Evolutionary conservation across 805 yeast species (phyloP).

Genomic region (Pichia pseudocactophila): DNA sequence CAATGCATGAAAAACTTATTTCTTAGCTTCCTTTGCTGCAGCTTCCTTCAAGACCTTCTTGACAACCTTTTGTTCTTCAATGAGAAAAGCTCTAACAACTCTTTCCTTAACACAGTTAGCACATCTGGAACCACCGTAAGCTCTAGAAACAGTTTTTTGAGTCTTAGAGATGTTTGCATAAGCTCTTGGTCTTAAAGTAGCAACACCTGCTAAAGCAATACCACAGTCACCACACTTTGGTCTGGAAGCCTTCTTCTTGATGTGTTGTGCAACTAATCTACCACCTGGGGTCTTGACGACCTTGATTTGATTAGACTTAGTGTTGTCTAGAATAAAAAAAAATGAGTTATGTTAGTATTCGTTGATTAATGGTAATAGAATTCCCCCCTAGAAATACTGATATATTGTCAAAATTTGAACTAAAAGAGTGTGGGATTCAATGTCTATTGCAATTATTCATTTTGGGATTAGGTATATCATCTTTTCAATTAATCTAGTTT

Average conservation of each 20-base stretch:
- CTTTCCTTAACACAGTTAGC: constrained; percentile 99
- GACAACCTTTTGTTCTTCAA: constrained; percentile 99
- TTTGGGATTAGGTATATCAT: too few relatives aligned
- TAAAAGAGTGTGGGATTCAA: too few relatives aligned
- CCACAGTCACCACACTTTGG: constrained; percentile 89
- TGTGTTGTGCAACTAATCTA: constrained; percentile 94
- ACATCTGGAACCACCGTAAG: constrained; percentile 99
- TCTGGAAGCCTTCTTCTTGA: constrained; percentile 83
- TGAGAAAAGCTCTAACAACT: constrained; percentile 98
- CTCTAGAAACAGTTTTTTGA: constrained; percentile 97
- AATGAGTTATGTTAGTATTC: constrained; percentile 16
- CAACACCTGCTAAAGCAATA: constrained; percentile 54
- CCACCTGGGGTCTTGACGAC: constrained; percentile 99
- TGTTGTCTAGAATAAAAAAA: constrained; percentile 63
- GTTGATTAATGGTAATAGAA: not conserved
- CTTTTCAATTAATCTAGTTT: too few relatives aligned
- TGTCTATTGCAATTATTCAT: too few relatives aligned
- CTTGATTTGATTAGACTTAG: constrained; percentile 99
- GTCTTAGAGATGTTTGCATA: constrained; percentile 93
- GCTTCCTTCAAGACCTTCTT: constrained; percentile 98
- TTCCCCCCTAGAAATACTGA: too few relatives aligned
- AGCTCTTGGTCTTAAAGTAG: constrained; percentile 96
- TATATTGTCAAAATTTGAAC: too few relatives aligned
- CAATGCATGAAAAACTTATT: constrained; percentile 13
- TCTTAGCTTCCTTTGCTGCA: constrained; percentile 68